These are phyloP conservation scores for Diversispora epigaea DNA, from an alignment of 192 early-diverging fungal species.

Conservation along the genomic window DNA sequence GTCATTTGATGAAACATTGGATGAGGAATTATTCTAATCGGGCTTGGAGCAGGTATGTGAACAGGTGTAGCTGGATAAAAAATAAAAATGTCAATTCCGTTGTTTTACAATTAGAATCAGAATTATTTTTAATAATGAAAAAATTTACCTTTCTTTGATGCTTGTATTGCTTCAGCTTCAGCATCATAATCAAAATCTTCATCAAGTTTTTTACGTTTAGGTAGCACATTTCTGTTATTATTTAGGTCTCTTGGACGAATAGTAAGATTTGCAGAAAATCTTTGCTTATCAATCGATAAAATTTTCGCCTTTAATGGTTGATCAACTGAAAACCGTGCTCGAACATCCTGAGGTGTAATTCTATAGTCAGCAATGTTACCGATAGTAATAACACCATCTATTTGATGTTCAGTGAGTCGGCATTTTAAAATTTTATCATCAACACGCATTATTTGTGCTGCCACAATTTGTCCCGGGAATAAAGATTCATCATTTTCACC, in stretches of 20 bases:
- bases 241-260: constrained; percentile 59
- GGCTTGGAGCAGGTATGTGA: constrained; percentile 54
- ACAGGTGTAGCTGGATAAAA: neutral
- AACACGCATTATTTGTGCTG: constrained; percentile 24
- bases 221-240: neutral
- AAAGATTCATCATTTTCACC: constrained; percentile 71
- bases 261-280: constrained; percentile 73
- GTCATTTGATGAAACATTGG: constrained; percentile 85
- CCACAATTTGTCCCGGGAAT: constrained; percentile 64
- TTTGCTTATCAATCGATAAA: constrained; percentile 71
- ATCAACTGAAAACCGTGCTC: neutral
- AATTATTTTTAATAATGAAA: neutral
- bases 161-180: neutral
- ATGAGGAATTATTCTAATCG: constrained; percentile 39
- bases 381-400: constrained; percentile 82
- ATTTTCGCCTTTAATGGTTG: constrained; percentile 75
- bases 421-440: neutral
- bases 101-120: neutral
- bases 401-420: constrained; percentile 48
- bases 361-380: neutral
- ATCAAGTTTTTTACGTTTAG: neutral
- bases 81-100: neutral
- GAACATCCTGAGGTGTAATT: neutral
- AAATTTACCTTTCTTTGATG: neutral
- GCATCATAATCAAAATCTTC: neutral